Evolutionary conservation across 1,139 yeast species (phyloP), one percentile per base, ranked within the genome.

Genomic region (Candida sanyaensis): DNA sequence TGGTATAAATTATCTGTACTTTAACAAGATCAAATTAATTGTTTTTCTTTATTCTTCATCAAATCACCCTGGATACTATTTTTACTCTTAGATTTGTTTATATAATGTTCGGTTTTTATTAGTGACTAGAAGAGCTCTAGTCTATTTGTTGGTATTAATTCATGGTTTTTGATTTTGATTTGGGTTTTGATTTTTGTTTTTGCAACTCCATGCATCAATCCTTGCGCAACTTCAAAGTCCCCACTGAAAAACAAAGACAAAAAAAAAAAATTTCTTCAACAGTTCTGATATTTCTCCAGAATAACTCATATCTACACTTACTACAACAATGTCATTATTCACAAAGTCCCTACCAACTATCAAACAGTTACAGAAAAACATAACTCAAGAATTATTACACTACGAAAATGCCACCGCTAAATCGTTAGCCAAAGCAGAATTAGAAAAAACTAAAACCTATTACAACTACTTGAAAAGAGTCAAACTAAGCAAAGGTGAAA

Each of bases 301-400:
- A 13, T 23, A 27, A 36, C 28, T 23, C 27, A 36, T 23, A 21
- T 23, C 27, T 8, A 24, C 27, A n/a, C 10, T 3, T 9, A 17
- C 41, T 8, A 39, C 26, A 11, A 39, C 11, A 38, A 47, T 52
- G 56, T 39, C 55, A 12, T 45, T 53, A 26, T 38, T 42, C 12
- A 39, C 43, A 29, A 52, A 46, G 38, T 44, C 38, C 6, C 43
- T 55, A 29, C 51, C 54, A 8, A 42, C 54, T n/a, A 49, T 50
- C 34, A 53, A 54, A 37, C 55, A 55, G 43, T 37, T 53, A 12
- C 60, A 60, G 46, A 61, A 58, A 46, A 50, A 50, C 34, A 57
- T 71, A 49, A 64, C 72, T 29, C 70, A 65, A 45, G 85, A 84
- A 58, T 70, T 83, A 43, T 68, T 77, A 31, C 60, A 69, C 32